Conservation (phyloP, 1,284 basidiomycete species). For the Malassezia slooffiae region DNA sequence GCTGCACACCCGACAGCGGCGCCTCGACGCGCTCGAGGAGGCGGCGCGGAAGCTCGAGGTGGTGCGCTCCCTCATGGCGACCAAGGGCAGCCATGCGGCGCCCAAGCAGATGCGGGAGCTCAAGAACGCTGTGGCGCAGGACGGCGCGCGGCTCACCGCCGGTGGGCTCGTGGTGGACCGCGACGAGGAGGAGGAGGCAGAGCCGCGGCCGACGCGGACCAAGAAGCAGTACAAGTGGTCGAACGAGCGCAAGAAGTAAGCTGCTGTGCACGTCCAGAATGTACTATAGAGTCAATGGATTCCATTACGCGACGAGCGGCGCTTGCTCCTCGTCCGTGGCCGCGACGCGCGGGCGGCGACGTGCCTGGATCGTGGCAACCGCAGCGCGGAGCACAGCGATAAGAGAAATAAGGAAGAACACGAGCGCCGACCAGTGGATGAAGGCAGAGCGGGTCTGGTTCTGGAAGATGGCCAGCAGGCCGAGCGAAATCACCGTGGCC, state of each 20-base stretch:
- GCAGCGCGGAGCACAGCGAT: slow-evolving; percentile 67
- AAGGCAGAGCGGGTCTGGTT: slow-evolving; percentile 53
- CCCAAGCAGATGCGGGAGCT: slow-evolving; percentile 5
- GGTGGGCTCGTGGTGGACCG: slow-evolving; percentile 4
- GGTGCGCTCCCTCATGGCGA: slow-evolving; percentile 35
- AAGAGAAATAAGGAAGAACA: slow-evolving; percentile 71
- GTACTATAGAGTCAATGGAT: background rate
- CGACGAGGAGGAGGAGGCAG: slow-evolving; percentile 3
- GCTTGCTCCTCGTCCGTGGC: slow-evolving; percentile 67
- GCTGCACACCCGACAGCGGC: slow-evolving; percentile 26
- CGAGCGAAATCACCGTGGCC: slow-evolving; percentile 72
- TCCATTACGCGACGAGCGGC: slow-evolving; percentile 51
- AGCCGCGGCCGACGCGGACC: background rate
- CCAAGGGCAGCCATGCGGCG: slow-evolving; percentile 15
- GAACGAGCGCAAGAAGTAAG: slow-evolving; percentile 15
- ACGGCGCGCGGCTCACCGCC: slow-evolving; percentile 6
- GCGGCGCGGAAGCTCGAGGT: slow-evolving; percentile 31
- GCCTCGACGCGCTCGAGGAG: slow-evolving; percentile 25
- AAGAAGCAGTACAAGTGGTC: slow-evolving; percentile 17
- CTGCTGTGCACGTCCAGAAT: background rate
- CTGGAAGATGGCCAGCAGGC: slow-evolving; percentile 51
- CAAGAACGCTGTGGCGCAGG: slow-evolving; percentile 9
- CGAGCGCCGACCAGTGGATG: slow-evolving; percentile 78
- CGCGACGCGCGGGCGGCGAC: slow-evolving; percentile 48
- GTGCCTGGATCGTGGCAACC: slow-evolving; percentile 50